Percentiles rank a stretch among this genome's conserved stretches.
These are phyloP conservation scores for Daedaleopsis nitida DNA, from an alignment of 768 basidiomycete genomes.

Conservation along the genomic window DNA sequence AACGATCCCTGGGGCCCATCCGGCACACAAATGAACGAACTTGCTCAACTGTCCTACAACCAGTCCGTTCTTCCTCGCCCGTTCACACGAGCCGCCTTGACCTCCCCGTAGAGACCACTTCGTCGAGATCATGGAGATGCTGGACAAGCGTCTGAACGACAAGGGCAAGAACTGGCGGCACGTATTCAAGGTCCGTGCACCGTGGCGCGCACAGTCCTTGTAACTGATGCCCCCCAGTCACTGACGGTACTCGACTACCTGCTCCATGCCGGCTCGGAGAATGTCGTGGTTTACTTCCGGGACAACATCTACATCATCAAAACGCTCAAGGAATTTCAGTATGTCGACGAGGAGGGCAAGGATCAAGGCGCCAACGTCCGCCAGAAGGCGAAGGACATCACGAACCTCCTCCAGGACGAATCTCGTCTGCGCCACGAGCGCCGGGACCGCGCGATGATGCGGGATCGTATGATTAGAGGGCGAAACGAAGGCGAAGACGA, in stretches of 20 bases:
- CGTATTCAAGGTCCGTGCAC: constrained; percentile 85
- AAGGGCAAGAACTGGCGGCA: constrained; percentile 99
- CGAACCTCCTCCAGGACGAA: constrained; percentile 88
- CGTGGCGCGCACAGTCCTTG: not conserved
- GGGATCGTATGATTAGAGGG: constrained; percentile 88
- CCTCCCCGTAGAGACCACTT: constrained; percentile 77
- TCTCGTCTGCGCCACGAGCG: constrained; percentile 84
- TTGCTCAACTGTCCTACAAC: constrained; percentile 95
- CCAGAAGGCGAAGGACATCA: constrained; percentile 98
- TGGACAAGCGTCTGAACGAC: constrained; percentile 97
- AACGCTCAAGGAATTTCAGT: constrained; percentile 98
- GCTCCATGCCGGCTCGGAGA: constrained; percentile 95
- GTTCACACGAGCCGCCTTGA: constrained; percentile 7
- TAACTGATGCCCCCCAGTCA: constrained; percentile 47
- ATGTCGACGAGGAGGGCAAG: constrained; percentile 91
- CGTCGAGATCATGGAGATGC: constrained; percentile 99
- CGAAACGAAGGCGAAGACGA: constrained; percentile 38
- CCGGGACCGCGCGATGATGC: constrained; percentile 83
- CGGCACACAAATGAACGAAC: constrained; percentile 98
- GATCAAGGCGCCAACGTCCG: constrained; percentile 98
- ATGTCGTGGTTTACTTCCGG: constrained; percentile 97
- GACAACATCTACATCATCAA: constrained; percentile 98
- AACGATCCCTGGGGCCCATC: constrained; percentile 99
- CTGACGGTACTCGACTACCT: constrained; percentile 95
- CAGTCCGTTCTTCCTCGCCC: constrained; percentile 61